Evolutionary conservation across 1,284 basidiomycete genomes (phyloP).

Genomic region (Neonothopanus nambi): DNA sequence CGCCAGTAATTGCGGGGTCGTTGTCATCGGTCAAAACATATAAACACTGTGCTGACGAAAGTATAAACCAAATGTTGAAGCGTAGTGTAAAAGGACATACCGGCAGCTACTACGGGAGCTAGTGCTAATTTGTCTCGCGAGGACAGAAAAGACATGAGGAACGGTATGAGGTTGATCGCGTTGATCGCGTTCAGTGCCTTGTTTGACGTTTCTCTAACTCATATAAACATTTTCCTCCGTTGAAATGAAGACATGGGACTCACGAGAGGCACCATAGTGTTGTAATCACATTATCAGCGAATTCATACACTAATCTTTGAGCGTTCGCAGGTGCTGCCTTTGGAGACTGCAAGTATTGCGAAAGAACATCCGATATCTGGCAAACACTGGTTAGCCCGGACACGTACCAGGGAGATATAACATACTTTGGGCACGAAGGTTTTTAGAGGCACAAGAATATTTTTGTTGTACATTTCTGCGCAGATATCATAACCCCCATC

Average conservation of each 20-base stretch:
- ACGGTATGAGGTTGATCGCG: conserved; percentile 70
- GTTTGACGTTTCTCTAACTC: conserved; percentile 83
- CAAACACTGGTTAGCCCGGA: conserved; percentile 3
- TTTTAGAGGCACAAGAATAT: conserved; percentile 75
- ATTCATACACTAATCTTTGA: conserved; percentile 78
- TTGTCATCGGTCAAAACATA: conserved; percentile 93
- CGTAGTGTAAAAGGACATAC: conserved; percentile 38
- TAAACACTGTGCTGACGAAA: conserved; percentile 74
- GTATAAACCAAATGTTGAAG: conserved; percentile 9
- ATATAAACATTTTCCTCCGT: conserved; percentile 30
- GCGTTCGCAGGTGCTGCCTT: conserved; percentile 64
- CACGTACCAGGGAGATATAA: background rate
- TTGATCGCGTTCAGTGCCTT: conserved; percentile 89
- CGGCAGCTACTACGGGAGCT: conserved; percentile 75
- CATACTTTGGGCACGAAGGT: conserved; percentile 74
- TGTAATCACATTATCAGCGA: conserved; percentile 89
- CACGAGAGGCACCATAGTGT: conserved; percentile 92
- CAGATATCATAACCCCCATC: conserved; percentile 94
- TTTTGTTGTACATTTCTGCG: conserved; percentile 96
- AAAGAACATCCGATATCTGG: conserved; percentile 74
- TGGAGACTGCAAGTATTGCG: conserved; percentile 64
- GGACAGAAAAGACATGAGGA: conserved; percentile 82
- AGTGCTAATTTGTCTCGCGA: conserved; percentile 67
- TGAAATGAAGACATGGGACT: conserved; percentile 35
- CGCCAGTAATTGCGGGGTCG: conserved; percentile 58